Evolutionary conservation across 2,329 filamentous ascomycete species (phyloP).

Genomic region (Bisporella sp.): DNA sequence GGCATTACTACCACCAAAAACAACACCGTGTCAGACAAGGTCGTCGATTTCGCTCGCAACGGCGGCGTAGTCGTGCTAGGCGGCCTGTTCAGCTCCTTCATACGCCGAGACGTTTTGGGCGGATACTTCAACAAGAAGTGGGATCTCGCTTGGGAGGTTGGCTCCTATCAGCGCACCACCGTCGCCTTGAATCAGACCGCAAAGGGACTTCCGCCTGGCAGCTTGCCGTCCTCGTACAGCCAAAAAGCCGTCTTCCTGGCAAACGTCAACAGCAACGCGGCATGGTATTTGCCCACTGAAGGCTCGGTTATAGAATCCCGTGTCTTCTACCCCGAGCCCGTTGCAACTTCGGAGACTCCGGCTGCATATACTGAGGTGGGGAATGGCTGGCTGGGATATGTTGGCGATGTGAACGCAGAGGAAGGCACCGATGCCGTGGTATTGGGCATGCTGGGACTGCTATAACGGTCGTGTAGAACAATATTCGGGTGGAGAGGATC

Average conservation of each 20-base stretch:
- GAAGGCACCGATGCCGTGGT: constrained; percentile 16
- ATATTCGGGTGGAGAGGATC: no score
- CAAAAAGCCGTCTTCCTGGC: constrained; percentile 27
- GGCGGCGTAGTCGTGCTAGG: constrained; percentile 23
- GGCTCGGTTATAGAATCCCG: no score
- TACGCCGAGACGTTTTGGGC: constrained; percentile 15
- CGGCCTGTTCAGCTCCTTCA: constrained; percentile 19
- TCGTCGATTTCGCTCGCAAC: constrained; percentile 16
- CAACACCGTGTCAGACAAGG: constrained; percentile 13
- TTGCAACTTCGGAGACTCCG: constrained; percentile 17
- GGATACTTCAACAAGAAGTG: constrained; percentile 16
- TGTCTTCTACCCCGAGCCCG: neutral
- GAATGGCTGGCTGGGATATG: constrained; percentile 23
- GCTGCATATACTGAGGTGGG: constrained; percentile 20
- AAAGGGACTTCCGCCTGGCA: neutral
- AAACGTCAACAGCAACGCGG: constrained; percentile 17
- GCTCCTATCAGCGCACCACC: constrained; percentile 17
- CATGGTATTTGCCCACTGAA: constrained; percentile 17
- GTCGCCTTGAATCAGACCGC: constrained; percentile 17
- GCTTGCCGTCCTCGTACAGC: constrained; percentile 18
- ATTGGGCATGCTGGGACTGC: constrained; percentile 19
- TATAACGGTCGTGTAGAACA: no score
- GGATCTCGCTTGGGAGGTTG: constrained; percentile 18
- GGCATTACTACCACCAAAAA: constrained; percentile 16
- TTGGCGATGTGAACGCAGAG: constrained; percentile 25